Base-by-base conservation (phyloP, 441 rosid genomes). In the Euphorbia corollata region DNA sequence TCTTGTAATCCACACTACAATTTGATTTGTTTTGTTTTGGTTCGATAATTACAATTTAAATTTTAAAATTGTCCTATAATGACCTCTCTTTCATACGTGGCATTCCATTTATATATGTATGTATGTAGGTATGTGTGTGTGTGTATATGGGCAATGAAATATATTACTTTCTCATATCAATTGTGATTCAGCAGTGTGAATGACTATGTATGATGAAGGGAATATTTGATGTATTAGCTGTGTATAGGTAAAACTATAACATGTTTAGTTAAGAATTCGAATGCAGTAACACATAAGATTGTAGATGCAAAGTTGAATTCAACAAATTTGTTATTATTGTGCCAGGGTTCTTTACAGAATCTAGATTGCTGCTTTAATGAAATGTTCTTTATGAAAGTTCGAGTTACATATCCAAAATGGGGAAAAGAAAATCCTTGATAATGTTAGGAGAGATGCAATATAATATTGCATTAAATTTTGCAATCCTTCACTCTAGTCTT, bases 131-230 rank as follows among this genome's bases (percentile, higher is more conserved):
- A n/a, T n/a, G n/a, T n/a, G n/a, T n/a, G n/a, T n/a, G n/a, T n/a
- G n/a, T n/a, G n/a, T n/a, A n/a, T n/a, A n/a, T n/a, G 8, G 54
- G 16, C 54, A 50, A n/a, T 15, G 54, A 50, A 41, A 58, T 27
- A 16, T 47, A 24, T 23, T 23, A 23, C 61, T 34, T 22, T 45
- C 60, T 36, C 20, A n/a, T 50, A 13, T 50, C 43, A 68, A 50
- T 50, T 57, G 23, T n/a, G 34, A 32, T n/a, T 50, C 13, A 48
- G 72, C 39, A 4, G 36, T 60, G 13, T 15, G 15, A 6, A 16
- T 50, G 54, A n/a, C 23, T 50, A 12, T 48, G 6, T 36, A 43
- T 54, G 61, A 51, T 61, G 54, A 61, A n/a, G 51, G 43, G 36
- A 23, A 51, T 61, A 48, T n/a, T 16, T 30, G 59, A 34, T 61